phyloP scores from a whole-genome alignment of 352 stramenopile species.

The Phytophthora fragariaefolia region DNA sequence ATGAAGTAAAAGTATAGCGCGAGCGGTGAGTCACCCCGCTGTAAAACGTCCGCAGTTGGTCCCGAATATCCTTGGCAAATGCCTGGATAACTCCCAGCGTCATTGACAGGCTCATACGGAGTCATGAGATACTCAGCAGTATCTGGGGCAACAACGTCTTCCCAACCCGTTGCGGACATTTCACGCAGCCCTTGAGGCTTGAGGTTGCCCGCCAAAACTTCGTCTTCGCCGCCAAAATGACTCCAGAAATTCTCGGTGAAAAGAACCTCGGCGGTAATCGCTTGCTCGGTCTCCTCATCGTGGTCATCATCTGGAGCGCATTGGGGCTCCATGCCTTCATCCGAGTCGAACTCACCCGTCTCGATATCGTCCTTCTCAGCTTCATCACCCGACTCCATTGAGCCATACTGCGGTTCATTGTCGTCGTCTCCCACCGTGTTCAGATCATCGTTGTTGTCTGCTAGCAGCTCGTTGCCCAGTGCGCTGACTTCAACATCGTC shows the following conservation, averaged over 20 bases:
- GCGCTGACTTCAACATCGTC: background rate
- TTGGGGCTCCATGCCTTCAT: background rate
- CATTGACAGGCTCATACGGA: slow-evolving; percentile 15
- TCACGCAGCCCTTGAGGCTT: slow-evolving; percentile 8
- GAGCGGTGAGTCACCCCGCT: slow-evolving; percentile 7
- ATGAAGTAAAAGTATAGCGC: slow-evolving; percentile 29
- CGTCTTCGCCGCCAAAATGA: slow-evolving; percentile 16
- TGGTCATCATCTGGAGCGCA: background rate
- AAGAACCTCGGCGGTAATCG: background rate
- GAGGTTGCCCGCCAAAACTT: slow-evolving; percentile 25
- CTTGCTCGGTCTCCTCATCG: background rate
- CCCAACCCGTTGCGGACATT: slow-evolving; percentile 13
- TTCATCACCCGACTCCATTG: slow-evolving; percentile 23
- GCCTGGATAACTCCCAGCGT: background rate
- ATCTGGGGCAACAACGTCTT: slow-evolving; percentile 15
- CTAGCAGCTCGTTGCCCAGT: slow-evolving; percentile 1
- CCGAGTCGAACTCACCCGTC: background rate
- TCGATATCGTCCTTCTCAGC: slow-evolving; percentile 16
- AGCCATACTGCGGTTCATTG: background rate
- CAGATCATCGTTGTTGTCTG: slow-evolving; percentile 7
- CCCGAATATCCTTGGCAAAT: slow-evolving; percentile 7
- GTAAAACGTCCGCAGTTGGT: slow-evolving; percentile 2
- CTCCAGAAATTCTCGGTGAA: slow-evolving; percentile 19
- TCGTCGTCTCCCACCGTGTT: background rate
- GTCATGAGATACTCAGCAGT: background rate